Evolutionary conservation across 208 protist genomes (phyloP), one percentile per base, ranked within the genome.

Genomic region (Borovskyia barvae): DNA sequence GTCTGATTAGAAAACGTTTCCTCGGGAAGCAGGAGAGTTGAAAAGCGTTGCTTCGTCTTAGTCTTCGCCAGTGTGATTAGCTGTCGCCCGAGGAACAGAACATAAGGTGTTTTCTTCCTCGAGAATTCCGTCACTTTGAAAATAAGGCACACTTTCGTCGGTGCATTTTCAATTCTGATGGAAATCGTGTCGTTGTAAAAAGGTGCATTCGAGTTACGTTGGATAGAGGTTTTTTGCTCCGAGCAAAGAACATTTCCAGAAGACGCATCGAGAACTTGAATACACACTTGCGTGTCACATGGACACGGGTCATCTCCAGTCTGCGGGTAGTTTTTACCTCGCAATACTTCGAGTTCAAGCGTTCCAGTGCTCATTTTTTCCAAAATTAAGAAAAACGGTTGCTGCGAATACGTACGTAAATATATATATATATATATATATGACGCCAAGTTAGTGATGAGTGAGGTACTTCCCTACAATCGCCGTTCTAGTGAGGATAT

Each of bases 301-400:
- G 78, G 67, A 43, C 75, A 69, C 0, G 82, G 75, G 51, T 89
- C 82, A 33, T 85, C 82, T 43, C 85, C 82, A 2, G 66, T 68
- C 50, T 85, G 78, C 8, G 78, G 78, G 63, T 79, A 83, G 47
- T 71, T 61, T n/a, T 69, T 65, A 3, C 65, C 71, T 28, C 82
- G 67, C 59, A 89, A 42, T 6, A 89, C 22, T 45, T 89, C 78
- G 5, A 89, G 50, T 5, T 80, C 49, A n/a, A 66, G 11, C 2
- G 42, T 14, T 39, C 9, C 9, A 39, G 33, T 39, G 33, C 33
- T 39, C 33, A 39, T 8, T 8, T 39, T 39, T 39, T 39, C 33
- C 33, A 39, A 14, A 14, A 39, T 39, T 14, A 14, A 14, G n/a
- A n/a, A n/a, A n/a, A n/a, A n/a, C n/a, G n/a, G n/a, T n/a, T n/a